A percentile compares a stretch with the other conserved stretches of the same genome.
Evolutionary conservation across 176 grass and related monocot species (phyloP).

Genomic region (Neostapfia colusana): DNA sequence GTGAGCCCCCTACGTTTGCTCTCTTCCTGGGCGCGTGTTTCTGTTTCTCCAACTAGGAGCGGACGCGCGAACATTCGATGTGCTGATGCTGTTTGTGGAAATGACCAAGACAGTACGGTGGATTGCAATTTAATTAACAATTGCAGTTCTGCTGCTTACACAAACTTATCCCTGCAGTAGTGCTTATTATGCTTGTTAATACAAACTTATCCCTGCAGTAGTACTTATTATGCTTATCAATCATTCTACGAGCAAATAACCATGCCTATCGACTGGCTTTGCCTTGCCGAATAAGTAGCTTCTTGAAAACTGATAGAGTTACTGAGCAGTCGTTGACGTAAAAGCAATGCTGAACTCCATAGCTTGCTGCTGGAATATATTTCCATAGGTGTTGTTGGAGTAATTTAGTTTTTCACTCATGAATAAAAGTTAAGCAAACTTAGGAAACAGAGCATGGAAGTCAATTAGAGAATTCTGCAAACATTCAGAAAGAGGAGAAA

Average conservation of each 20-base stretch:
- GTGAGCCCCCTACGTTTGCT: background rate
- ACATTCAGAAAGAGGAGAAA: too few relatives aligned
- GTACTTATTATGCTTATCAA: background rate
- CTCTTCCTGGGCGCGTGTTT: background rate
- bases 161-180: background rate
- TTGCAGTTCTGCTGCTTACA: background rate
- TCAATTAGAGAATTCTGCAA: background rate
- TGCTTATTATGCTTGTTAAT: background rate
- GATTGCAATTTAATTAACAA: background rate
- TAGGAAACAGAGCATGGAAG: background rate
- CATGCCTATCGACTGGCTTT: background rate
- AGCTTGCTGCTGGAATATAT: background rate
- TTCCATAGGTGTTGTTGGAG: background rate
- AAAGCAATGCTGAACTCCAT: background rate
- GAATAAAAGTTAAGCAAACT: background rate
- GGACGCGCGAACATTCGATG: background rate
- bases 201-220: background rate
- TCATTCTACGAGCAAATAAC: too few relatives aligned
- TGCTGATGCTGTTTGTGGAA: constrained; percentile 43
- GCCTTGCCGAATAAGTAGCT: too few relatives aligned
- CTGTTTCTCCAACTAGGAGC: background rate
- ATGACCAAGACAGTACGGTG: constrained; percentile 24
- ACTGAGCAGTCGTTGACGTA: background rate
- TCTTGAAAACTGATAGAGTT: too few relatives aligned
- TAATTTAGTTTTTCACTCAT: background rate